Evolutionary conservation across 2,329 filamentous ascomycete species (phyloP).

Genomic region (Pleoardoris graminearum): DNA sequence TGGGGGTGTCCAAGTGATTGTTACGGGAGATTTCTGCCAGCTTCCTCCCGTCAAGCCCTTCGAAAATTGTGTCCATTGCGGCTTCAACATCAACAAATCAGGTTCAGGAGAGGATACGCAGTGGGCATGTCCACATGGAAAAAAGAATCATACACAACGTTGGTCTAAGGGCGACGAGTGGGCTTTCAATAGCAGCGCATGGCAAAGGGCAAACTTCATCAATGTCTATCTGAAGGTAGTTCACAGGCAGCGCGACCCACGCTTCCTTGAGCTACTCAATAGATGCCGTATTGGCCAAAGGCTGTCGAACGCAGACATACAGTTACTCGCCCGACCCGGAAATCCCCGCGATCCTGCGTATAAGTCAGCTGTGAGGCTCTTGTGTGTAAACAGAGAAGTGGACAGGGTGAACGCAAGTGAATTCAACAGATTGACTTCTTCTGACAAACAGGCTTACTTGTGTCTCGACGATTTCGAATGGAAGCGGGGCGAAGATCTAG

Average conservation of each 20-base stretch:
- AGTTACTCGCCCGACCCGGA: slow-evolving; percentile 23
- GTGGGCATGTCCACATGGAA: neutral
- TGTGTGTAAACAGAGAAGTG: slow-evolving; percentile 45
- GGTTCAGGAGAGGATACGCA: neutral
- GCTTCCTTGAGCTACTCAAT: slow-evolving; percentile 60
- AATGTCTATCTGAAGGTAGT: slow-evolving; percentile 59
- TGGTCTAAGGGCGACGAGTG: slow-evolving; percentile 55
- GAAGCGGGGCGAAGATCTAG: slow-evolving; percentile 26
- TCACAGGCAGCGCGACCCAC: slow-evolving; percentile 59
- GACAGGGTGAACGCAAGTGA: slow-evolving; percentile 37
- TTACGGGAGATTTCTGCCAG: slow-evolving; percentile 57
- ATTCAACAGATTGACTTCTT: slow-evolving; percentile 34
- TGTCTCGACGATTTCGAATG: slow-evolving; percentile 50
- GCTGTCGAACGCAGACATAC: slow-evolving; percentile 44
- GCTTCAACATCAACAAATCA: slow-evolving; percentile 32
- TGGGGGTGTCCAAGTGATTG: slow-evolving; percentile 58
- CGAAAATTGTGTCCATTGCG: slow-evolving; percentile 55
- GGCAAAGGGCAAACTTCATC: slow-evolving; percentile 58
- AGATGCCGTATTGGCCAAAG: slow-evolving; percentile 55
- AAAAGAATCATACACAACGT: slow-evolving; percentile 19
- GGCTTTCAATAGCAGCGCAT: slow-evolving; percentile 62
- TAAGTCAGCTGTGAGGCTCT: slow-evolving; percentile 37
- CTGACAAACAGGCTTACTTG: slow-evolving; percentile 24
- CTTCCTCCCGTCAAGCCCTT: slow-evolving; percentile 64
- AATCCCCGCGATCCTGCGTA: neutral